Evolutionary conservation across 345 rosid genomes (phyloP), one percentile per base, ranked within the genome.

Genomic region (Diplotaxis tenuifolia): DNA sequence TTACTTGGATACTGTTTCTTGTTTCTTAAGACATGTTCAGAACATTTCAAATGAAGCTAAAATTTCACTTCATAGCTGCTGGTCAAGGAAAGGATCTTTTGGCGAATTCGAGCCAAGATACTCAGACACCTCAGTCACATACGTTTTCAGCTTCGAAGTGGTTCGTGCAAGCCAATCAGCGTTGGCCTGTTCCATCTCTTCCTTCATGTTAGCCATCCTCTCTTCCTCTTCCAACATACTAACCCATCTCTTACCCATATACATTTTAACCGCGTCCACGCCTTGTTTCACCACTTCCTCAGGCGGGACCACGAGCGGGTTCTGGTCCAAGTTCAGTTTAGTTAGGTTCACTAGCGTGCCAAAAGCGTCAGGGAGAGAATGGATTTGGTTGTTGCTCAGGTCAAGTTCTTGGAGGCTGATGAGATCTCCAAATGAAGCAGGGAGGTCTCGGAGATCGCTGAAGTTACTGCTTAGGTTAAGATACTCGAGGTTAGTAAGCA

Each of bases 81-180:
- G 96, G 76, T 95, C 76, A 53, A 95, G 94, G 79, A 64, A 81
- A 59, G 94, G 82, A 77, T 92, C 91, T 60, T 67, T 79, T 0
- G 88, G 83, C 58, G 85, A 20, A 61, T 71, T 86, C 5, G 82
- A 67, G 25, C 84, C 85, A 42, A 87, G 15, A 62, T 78, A 81
- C 53, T 73, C 95, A 0, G 89, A 81, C 22, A 91, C 86, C 64
- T 67, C 78, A 0, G 88, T 57, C 15, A 60, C 90, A 62, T 82
- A 70, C 11, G 65, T 80, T 75, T 87, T 92, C 82, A 95, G 66
- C 91, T 86, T 87, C 0, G 97, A 87, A 42, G 94, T 81, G 70
- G 98, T 88, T 75, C 94, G 86, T 1, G 89, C 86, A 79, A 92
- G 81, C 98, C 96, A 96, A 3, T 91, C 97, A 0, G 85, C 45